Base-by-base conservation (phyloP, 1,139 yeast species). In the Lodderomyces parapsilosis region DNA sequence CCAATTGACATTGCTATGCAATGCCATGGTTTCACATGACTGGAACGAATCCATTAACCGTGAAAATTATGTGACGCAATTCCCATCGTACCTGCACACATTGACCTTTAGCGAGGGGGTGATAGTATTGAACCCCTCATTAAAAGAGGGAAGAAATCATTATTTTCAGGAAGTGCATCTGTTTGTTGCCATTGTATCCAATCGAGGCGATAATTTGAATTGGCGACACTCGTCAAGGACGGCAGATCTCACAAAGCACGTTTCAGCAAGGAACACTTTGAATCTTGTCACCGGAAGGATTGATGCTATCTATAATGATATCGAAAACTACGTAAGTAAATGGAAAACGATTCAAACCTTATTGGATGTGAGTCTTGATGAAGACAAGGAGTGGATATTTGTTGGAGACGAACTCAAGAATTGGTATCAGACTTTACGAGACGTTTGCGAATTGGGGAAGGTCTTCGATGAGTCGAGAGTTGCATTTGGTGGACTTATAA, bases 261-360 rank as follows among this genome's bases (percentile, higher is more conserved):
- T 39, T 9, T 23, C 45, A 2, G n/a, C 33, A 8, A 34, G 36
- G 13, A 11, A n/a, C 0, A 41, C 42, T 22, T 23, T 46, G 9
- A 49, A 38, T 27, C 13, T 13, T 3, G 39, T 50, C 2, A 47
- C 59, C 20, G 39, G 17, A 6, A 49, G 46, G 31, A 49, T 71
- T 9, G 65, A 65, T 19, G 9, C 3, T 0, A 42, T 55, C 2
- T 49, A 63, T 31, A 44, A 43, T 0, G 53, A 63, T 9, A 72
- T 76, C 0, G 49, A 56, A 1, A 41, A 22, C 0, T 81, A 78
- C 50, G 58, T 74, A 15, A 49, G 55, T 2, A 63, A 67, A 25
- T 88, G 95, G 95, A 57, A 59, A 7, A 64, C 63, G 24, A 66
- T 84, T 27, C 86, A 83, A 53, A 62, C 73, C 1, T 60, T 86